A percentile compares a stretch with the other conserved stretches of the same genome.
Conservation (phyloP, 208 protist species). For the Novymonas esmeraldas region DNA sequence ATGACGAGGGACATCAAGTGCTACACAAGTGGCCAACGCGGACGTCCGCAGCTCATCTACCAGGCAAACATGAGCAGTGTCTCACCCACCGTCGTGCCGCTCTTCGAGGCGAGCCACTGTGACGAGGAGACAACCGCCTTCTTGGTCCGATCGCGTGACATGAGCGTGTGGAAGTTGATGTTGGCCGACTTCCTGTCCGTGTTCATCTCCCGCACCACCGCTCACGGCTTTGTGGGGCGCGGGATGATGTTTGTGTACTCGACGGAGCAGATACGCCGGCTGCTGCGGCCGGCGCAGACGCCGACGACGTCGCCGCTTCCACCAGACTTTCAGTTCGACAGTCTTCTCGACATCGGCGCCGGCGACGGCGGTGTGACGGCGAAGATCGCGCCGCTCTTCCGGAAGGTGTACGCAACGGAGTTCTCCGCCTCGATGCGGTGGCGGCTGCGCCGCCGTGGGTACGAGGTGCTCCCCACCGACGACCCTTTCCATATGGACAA, state of each 20-base stretch:
- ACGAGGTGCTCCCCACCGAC: constrained; percentile 61
- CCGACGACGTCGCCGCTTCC: constrained; percentile 11
- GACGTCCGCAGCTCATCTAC: constrained; percentile 60
- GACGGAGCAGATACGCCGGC: constrained; percentile 52
- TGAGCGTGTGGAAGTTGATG: constrained; percentile 45
- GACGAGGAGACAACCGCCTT: constrained; percentile 68
- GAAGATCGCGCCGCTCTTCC: constrained; percentile 58
- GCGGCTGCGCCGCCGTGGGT: constrained; percentile 72
- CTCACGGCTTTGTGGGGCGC: constrained; percentile 65
- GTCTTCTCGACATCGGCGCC: constrained; percentile 56
- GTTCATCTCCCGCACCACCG: constrained; percentile 76
- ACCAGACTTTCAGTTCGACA: constrained; percentile 19
- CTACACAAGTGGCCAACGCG: constrained; percentile 39
- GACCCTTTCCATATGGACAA: constrained; percentile 43
- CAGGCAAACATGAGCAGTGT: constrained; percentile 38
- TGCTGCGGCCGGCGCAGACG: constrained; percentile 42
- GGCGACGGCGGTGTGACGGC: constrained; percentile 85
- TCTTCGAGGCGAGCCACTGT: constrained; percentile 42
- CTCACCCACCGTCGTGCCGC: constrained; percentile 31
- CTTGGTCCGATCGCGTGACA: constrained; percentile 36
- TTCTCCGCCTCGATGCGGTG: constrained; percentile 80
- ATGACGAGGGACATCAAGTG: constrained; percentile 37
- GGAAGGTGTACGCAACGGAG: constrained; percentile 68
- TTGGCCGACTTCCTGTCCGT: constrained; percentile 42
- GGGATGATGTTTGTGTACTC: constrained; percentile 87